phyloP scores from a whole-genome alignment of 2,329 filamentous ascomycete genomes.

The Cordyceps militaris region DNA sequence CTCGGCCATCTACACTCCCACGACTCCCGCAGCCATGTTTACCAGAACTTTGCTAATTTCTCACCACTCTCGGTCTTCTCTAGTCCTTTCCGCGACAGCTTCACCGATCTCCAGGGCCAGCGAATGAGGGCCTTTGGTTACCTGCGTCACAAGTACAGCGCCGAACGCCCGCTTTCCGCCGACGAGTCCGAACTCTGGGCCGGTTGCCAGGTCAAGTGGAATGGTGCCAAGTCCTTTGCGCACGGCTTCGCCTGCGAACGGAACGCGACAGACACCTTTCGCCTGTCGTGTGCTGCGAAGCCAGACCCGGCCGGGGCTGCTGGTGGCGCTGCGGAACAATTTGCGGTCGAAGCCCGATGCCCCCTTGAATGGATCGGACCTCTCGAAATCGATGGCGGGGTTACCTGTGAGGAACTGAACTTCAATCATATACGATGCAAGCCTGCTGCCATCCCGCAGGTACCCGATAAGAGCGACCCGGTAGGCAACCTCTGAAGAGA shows the following conservation, averaged over 20 bases:
- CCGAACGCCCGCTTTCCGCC: not conserved
- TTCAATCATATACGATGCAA: not conserved
- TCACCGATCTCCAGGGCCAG: not conserved
- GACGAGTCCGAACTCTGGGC: not conserved
- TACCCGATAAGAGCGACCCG: not conserved
- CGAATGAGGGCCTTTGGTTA: not conserved
- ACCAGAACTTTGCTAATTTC: not conserved
- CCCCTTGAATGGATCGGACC: not conserved
- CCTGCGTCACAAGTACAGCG: not conserved
- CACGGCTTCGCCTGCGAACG: not conserved
- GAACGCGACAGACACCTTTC: not conserved
- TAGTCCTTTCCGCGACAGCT: not conserved
- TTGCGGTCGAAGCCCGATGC: not conserved
- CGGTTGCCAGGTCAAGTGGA: not conserved
- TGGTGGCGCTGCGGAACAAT: not conserved
- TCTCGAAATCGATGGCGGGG: not conserved
- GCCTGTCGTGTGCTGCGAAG: not conserved
- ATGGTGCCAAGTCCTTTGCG: not conserved
- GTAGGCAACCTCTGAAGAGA: not conserved
- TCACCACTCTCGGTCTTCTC: not conserved
- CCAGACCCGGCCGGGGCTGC: not conserved
- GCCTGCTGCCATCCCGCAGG: not conserved
- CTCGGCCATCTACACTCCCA: not conserved
- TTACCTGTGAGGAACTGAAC: not conserved
- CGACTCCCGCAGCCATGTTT: not conserved